These are phyloP conservation scores for Cladochytrium tenue DNA, from an alignment of 371 early-diverging fungal species.

Conservation along the genomic window DNA sequence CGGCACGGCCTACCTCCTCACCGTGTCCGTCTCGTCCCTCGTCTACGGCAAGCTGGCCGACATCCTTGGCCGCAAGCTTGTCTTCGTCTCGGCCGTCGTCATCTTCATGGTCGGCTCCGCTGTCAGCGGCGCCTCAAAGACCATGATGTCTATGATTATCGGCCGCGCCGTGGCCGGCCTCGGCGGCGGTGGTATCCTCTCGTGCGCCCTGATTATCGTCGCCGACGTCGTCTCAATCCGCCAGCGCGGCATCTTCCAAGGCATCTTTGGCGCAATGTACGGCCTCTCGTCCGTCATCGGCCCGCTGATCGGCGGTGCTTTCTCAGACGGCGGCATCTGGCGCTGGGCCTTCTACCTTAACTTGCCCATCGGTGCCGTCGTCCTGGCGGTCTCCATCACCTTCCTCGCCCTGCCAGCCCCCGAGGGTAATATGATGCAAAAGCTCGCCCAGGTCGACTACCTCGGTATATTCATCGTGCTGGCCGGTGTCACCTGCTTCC, in stretches of 20 bases:
- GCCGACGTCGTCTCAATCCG: constrained; percentile 21
- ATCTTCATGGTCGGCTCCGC: constrained; percentile 66
- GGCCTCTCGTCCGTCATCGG: constrained; percentile 39
- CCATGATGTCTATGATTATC: constrained; percentile 41
- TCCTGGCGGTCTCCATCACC: constrained; percentile 34
- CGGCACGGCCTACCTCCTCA: constrained; percentile 30
- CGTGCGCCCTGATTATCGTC: constrained; percentile 16
- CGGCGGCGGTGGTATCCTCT: constrained; percentile 31
- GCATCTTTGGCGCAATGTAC: constrained; percentile 33
- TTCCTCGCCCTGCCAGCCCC: constrained; percentile 34
- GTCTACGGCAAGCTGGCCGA: constrained; percentile 54
- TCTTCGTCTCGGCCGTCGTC: constrained; percentile 54
- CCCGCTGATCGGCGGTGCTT: constrained; percentile 34
- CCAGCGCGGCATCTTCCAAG: constrained; percentile 48
- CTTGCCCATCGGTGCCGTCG: constrained; percentile 27
- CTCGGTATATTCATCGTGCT: constrained; percentile 40
- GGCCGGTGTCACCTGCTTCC: constrained; percentile 16
- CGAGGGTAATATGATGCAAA: not conserved
- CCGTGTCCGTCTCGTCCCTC: constrained; percentile 16
- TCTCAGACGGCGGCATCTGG: constrained; percentile 30
- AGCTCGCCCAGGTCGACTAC: constrained; percentile 44
- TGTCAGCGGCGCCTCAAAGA: constrained; percentile 55
- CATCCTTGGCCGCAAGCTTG: constrained; percentile 72
- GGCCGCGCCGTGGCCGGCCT: constrained; percentile 21
- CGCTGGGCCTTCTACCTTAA: constrained; percentile 48